Base-by-base conservation (phyloP, 768 basidiomycete species). In the Royoungia palumana region DNA sequence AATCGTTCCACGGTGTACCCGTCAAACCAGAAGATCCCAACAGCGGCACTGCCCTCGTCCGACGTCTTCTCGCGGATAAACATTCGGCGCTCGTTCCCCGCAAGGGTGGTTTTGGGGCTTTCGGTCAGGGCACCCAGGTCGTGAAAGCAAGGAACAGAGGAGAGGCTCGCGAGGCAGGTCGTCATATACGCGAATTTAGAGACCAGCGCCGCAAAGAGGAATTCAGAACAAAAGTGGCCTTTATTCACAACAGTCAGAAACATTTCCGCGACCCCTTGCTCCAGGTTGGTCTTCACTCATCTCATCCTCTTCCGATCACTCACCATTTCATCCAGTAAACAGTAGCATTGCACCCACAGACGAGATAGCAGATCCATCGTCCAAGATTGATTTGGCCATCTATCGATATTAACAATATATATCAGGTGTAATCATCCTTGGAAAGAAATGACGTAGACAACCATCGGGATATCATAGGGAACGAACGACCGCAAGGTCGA, bases 121-220 rank as follows among this genome's bases (percentile, higher is more conserved):
- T 77, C 60, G 94, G 94, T 2, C 70, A 70, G 10, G 93, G 91
- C 2, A 84, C 79, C 8, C 81, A 91, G 27, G 87, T 94, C 10
- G 79, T 97, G 52, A 90, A 86, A 65, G 95, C 93, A 19, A 77
- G 92, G 44, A 98, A 98, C 72, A 78, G 78, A n/a, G 96, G 96
- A 2, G 95, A 98, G 71, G 96, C 96, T 13, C 80, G 80, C 55
- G 87, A 97, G 67, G 95, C 95, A 19, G 91, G 86, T 13, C 78
- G 90, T 39, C 90, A 94, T 68, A 79, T 90, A 1, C 75, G 83
- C 46, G 87, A 93, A 61, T 89, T 87, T 72, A 76, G 87, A 53
- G 94, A 96, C 63, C 83, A 88, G 64, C 80, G 74, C 58, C 75
- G 81, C 43, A 78, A 80, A 51, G 88, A 95, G 62, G 80, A 86